Evolutionary conservation across 805 yeast genomes (phyloP).

Genomic region (Myxozyma sirexii): DNA sequence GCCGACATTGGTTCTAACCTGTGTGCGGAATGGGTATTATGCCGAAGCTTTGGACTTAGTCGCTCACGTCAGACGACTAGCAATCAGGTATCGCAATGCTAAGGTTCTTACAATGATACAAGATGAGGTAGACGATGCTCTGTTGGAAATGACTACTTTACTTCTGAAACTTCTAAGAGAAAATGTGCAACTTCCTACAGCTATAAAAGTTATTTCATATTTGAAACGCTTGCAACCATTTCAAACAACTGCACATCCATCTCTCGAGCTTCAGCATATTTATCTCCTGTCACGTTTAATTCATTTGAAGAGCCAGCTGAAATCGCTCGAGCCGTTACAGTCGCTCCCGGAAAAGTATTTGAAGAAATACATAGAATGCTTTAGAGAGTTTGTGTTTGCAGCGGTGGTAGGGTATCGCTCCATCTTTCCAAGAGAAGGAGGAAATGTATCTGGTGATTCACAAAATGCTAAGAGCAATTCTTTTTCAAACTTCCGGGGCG

Average conservation of each 20-base stretch:
- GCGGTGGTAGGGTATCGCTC: conserved; percentile 68
- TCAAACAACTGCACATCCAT: conserved; percentile 38
- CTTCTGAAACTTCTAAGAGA: conserved; percentile 71
- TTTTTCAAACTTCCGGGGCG: neutral
- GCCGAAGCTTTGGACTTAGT: conserved; percentile 87
- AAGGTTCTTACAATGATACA: conserved; percentile 56
- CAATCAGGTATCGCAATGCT: conserved; percentile 67
- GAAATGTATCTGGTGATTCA: neutral
- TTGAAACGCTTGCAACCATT: conserved; percentile 58
- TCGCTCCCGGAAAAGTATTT: conserved; percentile 62
- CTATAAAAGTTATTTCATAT: conserved; percentile 77
- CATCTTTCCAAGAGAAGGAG: conserved; percentile 54
- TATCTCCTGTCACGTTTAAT: conserved; percentile 68
- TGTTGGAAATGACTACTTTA: conserved; percentile 68
- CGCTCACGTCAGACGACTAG: conserved; percentile 67
- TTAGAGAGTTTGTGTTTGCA: conserved; percentile 79
- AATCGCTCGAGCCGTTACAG: conserved; percentile 58
- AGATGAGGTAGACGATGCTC: conserved; percentile 52
- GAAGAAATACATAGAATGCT: conserved; percentile 78
- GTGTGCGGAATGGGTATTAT: conserved; percentile 83
- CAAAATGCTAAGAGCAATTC: neutral
- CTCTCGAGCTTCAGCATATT: conserved; percentile 53
- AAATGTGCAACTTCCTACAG: conserved; percentile 74
- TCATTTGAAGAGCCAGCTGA: conserved; percentile 65
- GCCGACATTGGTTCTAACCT: conserved; percentile 80